These are phyloP conservation scores for Polysphondylium violaceum DNA, from an alignment of 78 protist species.

Conservation along the genomic window DNA sequence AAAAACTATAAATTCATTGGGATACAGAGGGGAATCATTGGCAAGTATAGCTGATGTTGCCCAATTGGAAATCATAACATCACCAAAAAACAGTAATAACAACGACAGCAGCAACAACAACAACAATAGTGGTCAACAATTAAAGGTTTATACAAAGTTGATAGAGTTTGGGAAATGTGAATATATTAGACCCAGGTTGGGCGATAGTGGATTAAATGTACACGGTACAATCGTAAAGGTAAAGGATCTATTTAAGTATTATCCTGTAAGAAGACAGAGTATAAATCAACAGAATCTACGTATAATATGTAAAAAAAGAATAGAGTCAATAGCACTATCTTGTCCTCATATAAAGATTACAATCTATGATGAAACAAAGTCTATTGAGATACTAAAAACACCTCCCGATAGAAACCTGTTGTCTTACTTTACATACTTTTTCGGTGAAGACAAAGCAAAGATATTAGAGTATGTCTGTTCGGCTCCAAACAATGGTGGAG, in stretches of 20 bases:
- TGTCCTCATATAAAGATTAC: slow-evolving; percentile 30
- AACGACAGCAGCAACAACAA: background rate
- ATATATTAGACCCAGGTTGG: background rate
- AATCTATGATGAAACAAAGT: slow-evolving; percentile 25
- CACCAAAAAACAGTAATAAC: background rate
- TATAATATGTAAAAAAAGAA: slow-evolving; percentile 2
- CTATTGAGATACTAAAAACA: background rate
- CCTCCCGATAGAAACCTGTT: slow-evolving; percentile 9
- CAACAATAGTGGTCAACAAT: background rate
- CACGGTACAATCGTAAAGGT: slow-evolving; percentile 43
- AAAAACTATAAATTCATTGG: slow-evolving; percentile 28
- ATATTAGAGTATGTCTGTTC: slow-evolving; percentile 29
- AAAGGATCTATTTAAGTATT: slow-evolving; percentile 41
- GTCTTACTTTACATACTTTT: slow-evolving; percentile 23
- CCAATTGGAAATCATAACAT: slow-evolving; percentile 1
- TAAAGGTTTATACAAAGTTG: background rate
- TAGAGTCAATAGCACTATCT: slow-evolving; percentile 56
- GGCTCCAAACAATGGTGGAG: background rate
- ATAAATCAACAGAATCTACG: slow-evolving; percentile 1
- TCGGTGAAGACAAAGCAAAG: slow-evolving; percentile 36
- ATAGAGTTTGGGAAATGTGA: slow-evolving; percentile 18
- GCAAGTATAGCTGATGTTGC: slow-evolving; percentile 28
- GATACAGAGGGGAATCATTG: slow-evolving; percentile 56
- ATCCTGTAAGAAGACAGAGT: slow-evolving; percentile 62
- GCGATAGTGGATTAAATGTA: background rate